Evolutionary conservation across 371 early-diverging fungal species (phyloP).

Genomic region (Fennellomyces sp.): DNA sequence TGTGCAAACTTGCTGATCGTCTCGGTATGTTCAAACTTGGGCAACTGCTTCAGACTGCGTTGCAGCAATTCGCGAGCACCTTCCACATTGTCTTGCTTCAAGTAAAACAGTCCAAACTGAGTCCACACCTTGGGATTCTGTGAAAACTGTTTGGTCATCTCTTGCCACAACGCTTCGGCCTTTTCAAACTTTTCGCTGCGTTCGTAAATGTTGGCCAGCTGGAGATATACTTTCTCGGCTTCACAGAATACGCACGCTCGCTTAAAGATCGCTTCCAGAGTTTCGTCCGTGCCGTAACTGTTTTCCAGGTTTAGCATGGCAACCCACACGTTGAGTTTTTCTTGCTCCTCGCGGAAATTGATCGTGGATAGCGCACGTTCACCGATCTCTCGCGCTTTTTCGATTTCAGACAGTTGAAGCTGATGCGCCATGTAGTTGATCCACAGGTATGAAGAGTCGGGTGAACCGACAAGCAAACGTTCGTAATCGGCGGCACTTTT

Average conservation of each 20-base stretch:
- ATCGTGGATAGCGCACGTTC: conserved; percentile 95
- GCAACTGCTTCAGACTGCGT: conserved; percentile 76
- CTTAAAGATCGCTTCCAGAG: conserved; percentile 80
- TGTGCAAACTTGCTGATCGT: conserved; percentile 91
- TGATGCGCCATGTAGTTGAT: conserved; percentile 98
- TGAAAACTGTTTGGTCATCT: conserved; percentile 84
- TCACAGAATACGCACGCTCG: conserved; percentile 83
- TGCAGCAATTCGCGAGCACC: conserved; percentile 82
- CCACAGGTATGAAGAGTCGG: conserved; percentile 96
- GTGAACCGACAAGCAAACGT: conserved; percentile 88
- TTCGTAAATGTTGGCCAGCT: conserved; percentile 89
- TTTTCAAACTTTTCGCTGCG: conserved; percentile 76
- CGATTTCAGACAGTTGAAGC: conserved; percentile 86
- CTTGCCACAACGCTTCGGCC: conserved; percentile 76
- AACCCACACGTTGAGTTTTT: conserved; percentile 95
- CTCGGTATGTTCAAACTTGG: conserved; percentile 91
- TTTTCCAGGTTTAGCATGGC: conserved; percentile 94
- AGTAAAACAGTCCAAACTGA: conserved; percentile 75
- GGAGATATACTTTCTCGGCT: conserved; percentile 85
- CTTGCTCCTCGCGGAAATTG: conserved; percentile 89
- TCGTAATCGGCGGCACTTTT: conserved; percentile 81
- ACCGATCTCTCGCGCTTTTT: conserved; percentile 89
- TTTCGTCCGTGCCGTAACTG: conserved; percentile 83
- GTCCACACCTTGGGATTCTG: conserved; percentile 91
- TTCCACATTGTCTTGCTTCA: conserved; percentile 72